Evolutionary conservation across 352 stramenopile genomes (phyloP).

Genomic region (Globisporangium perplexum): DNA sequence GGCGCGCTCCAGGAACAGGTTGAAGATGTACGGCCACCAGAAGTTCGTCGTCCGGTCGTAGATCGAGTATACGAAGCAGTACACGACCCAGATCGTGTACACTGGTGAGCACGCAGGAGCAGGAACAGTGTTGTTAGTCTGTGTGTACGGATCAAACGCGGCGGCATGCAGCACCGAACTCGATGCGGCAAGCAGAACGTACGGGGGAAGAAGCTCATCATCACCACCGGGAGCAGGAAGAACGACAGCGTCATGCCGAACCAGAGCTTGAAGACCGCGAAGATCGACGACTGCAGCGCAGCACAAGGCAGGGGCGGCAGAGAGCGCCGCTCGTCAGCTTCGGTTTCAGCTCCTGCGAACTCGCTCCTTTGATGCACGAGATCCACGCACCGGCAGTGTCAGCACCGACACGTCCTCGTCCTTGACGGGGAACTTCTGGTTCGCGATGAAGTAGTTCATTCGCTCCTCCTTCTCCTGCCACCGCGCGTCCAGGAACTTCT

Average conservation of each 20-base stretch:
- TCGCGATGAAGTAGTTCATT: constrained; percentile 68
- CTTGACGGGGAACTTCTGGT: constrained; percentile 50
- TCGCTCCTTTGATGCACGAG: too few species aligned
- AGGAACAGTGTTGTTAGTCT: too few species aligned
- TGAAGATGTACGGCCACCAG: constrained; percentile 84
- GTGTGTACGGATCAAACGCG: too few species aligned
- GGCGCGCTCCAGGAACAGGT: constrained; percentile 57
- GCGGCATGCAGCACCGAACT: neutral
- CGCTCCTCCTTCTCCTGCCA: constrained; percentile 77
- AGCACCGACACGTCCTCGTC: constrained; percentile 27
- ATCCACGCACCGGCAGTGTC: constrained; percentile 21
- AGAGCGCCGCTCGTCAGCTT: neutral
- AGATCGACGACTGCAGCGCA: constrained; percentile 42
- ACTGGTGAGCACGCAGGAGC: constrained; percentile 23
- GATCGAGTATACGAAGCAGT: constrained; percentile 80
- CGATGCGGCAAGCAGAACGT: constrained; percentile 12
- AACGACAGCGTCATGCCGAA: constrained; percentile 55
- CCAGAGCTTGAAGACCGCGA: constrained; percentile 70
- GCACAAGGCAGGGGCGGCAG: constrained; percentile 5
- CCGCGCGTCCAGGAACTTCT: constrained; percentile 59
- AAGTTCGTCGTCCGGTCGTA: constrained; percentile 83
- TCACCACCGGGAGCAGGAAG: constrained; percentile 64
- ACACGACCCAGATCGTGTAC: constrained; percentile 76
- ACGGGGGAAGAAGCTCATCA: constrained; percentile 79
- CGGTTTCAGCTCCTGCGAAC: too few species aligned